Percentiles rank a stretch among this genome's conserved stretches.
These are phyloP conservation scores for Lyophyllum semitale DNA, from an alignment of 768 basidiomycete genomes.

Conservation along the genomic window DNA sequence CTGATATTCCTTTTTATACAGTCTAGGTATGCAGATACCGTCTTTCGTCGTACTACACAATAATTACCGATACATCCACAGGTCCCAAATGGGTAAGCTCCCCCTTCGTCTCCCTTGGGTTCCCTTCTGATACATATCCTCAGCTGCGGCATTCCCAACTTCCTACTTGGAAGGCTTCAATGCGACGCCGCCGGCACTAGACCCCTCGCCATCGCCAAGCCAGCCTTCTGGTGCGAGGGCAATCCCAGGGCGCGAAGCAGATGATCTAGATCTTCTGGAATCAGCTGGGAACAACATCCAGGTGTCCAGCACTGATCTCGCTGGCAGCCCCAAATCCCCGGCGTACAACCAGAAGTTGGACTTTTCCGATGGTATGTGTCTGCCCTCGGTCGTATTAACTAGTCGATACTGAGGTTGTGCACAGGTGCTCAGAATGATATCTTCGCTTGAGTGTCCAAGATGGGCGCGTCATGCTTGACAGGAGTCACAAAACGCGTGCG, in stretches of 20 bases:
- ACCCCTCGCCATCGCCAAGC: constrained; percentile 41
- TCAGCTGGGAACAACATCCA: constrained; percentile 53
- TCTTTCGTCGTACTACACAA: not conserved
- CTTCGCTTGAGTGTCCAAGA: too few relatives aligned
- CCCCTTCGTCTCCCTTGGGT: too few relatives aligned
- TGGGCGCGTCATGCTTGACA: too few relatives aligned
- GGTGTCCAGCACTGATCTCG: constrained; percentile 40
- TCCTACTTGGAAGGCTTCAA: constrained; percentile 48
- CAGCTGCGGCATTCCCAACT: constrained; percentile 56
- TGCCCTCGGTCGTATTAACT: not conserved
- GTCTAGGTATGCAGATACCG: constrained; percentile 45
- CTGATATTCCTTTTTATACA: constrained; percentile 19
- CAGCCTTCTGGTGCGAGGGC: constrained; percentile 55
- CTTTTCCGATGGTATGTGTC: constrained; percentile 43
- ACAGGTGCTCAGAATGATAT: constrained; percentile 48
- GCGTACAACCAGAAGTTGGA: constrained; percentile 52
- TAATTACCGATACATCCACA: constrained; percentile 3
- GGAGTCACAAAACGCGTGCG: too few relatives aligned
- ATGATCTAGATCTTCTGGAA: constrained; percentile 62
- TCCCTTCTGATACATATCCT: not conserved
- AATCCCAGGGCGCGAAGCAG: constrained; percentile 53
- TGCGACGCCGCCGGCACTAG: constrained; percentile 40
- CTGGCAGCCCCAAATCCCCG: constrained; percentile 44
- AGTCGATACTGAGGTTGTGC: constrained; percentile 6
- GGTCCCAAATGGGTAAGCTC: constrained; percentile 42